Base-by-base conservation (phyloP, 331 rosid genomes). In the Malus hybrid region DNA sequence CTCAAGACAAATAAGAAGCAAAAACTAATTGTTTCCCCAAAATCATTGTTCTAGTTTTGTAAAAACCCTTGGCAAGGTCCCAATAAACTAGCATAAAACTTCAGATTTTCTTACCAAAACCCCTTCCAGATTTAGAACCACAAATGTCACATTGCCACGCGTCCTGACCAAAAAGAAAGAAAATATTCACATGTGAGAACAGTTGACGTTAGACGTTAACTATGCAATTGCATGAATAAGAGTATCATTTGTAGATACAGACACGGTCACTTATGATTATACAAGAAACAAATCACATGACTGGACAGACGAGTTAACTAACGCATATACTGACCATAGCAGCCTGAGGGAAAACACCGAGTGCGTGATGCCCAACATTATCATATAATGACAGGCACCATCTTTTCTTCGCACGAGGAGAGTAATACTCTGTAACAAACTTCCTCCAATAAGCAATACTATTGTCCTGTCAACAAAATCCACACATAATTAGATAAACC, bases 81-180 rank as follows among this genome's bases (percentile, higher is more conserved):
- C 42, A 36, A 36, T 36, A 36, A 36, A 8, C 42, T 36, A 36
- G 0, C 42, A 36, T 7, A 36, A 36, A 36, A 36, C 42, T 36
- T 7, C 42, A 36, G 10, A 36, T 36, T 36, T 36, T 36, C 91
- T 86, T 86, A 95, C 99, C 97, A 84, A 95, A 95, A 54, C 99
- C 97, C 85, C 86, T 87, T 82, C 99, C 99, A 76, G 97, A 95
- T 86, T 90, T 95, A 52, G 96, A 85, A 61, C 93, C 93, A 64
- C 99, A 95, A 71, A 95, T 84, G 73, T 90, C 99, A 66, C 99
- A 95, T 14, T 90, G 97, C 97, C 99, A 95, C 33, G 96, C 93
- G 81, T 89, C 96, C 99, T 95, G 85, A 68, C 75, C 68, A 82
- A 79, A 65, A 69, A 8, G 33, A 19, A 69, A 79, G 57, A 50